phyloP scores from a whole-genome alignment of 2,329 filamentous ascomycete genomes.

The Teratosphaeriaceae sp. region DNA sequence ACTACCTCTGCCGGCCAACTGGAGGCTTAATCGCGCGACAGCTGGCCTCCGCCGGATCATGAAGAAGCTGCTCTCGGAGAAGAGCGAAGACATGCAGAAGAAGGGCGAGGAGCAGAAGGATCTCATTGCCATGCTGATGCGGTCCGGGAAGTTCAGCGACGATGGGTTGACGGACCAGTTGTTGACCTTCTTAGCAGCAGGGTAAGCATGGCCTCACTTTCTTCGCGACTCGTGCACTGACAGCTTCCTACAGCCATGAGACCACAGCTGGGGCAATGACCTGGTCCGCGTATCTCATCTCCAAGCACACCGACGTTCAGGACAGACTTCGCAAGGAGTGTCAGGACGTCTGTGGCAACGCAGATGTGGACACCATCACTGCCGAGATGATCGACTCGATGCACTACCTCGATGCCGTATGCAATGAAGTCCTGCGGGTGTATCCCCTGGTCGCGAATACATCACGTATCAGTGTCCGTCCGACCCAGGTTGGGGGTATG shows the following conservation, averaged over 20 bases:
- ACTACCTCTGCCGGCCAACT: constrained; percentile 30
- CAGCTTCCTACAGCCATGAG: constrained; percentile 48
- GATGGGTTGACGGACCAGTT: constrained; percentile 48
- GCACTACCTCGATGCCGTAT: constrained; percentile 41
- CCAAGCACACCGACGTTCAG: constrained; percentile 59
- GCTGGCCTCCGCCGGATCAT: neutral
- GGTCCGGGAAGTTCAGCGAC: constrained; percentile 48
- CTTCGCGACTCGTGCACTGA: neutral
- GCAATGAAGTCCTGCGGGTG: constrained; percentile 39
- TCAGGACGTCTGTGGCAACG: constrained; percentile 37
- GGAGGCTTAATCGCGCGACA: constrained; percentile 36
- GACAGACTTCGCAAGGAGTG: constrained; percentile 62
- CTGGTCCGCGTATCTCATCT: constrained; percentile 69
- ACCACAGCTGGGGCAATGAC: constrained; percentile 69
- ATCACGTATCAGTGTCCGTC: constrained; percentile 35
- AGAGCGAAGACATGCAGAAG: constrained; percentile 18
- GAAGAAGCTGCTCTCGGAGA: constrained; percentile 1
- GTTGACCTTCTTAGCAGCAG: constrained; percentile 50
- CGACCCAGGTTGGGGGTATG: constrained; percentile 35
- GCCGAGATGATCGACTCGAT: constrained; percentile 36
- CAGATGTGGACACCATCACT: constrained; percentile 6
- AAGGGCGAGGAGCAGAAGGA: constrained; percentile 30
- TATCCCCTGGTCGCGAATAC: constrained; percentile 45
- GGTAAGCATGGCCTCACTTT: constrained; percentile 9
- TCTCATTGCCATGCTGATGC: constrained; percentile 45